Base-by-base conservation (phyloP, 805 yeast species). In the Ogataea henricii region DNA sequence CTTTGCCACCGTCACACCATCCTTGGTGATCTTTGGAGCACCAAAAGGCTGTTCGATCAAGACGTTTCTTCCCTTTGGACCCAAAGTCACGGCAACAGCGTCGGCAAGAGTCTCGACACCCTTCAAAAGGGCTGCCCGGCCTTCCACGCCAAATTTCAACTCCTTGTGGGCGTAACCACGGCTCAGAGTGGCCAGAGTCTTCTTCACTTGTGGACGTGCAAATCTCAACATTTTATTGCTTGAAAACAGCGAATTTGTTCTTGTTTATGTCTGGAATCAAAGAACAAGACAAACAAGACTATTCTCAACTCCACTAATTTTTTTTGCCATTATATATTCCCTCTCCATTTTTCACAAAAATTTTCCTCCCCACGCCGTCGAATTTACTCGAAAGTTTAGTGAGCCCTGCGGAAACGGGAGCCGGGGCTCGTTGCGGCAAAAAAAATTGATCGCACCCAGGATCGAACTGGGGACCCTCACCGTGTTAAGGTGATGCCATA, bases 401-500 rank as follows among this genome's bases (percentile, higher is more conserved):
- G 16, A 8, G 34, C 49, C 49, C 49, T 22, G 41, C 22, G 7
- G 10, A 43, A 43, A 12, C 16, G 46, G 41, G 46, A 43, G 6
- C 9, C 23, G 23, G 9, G 8, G 23, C n/a, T 3, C 17, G n/a
- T 5, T 17, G 21, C 6, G 21, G 4, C n/a, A 35, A 43, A 40
- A 40, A 40, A 20, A 29, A 58, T 59, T 90, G 97, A 89, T 86
- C 89, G 84, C 87, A 90, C 97, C 97, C 97, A 91, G 97, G 97
- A 89, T 92, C 97, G 97, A 92, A 92, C 97, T 90, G 97, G 97
- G 97, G 97, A 92, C 97, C 90, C 88, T 88, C 94, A 89, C 96
- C 97, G 97, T 91, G 97, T 91, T 89, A 91, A 89, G 97, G 97
- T 90, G 94, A 88, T 87, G 97, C 96, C 97, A 91, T 91, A 83